phyloP scores from a whole-genome alignment of 2,329 filamentous ascomycete genomes.

The Neonectria hederae region DNA sequence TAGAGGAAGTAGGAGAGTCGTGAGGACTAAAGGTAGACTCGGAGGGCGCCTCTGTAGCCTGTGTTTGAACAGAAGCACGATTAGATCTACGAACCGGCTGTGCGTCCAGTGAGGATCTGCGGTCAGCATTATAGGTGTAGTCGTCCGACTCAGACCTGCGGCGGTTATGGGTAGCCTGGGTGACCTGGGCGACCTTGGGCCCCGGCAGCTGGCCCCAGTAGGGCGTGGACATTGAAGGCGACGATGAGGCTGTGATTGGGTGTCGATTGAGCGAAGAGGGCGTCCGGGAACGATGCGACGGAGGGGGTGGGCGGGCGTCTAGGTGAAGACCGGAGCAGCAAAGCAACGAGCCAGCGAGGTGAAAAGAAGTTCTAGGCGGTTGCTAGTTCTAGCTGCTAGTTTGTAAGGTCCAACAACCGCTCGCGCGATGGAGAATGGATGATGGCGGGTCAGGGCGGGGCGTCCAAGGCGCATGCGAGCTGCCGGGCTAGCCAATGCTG shows the following conservation, averaged over 20 bases:
- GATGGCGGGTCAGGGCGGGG: conserved; percentile 36
- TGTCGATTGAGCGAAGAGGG: conserved; percentile 22
- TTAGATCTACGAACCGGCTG: conserved; percentile 58
- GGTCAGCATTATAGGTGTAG: conserved; percentile 44
- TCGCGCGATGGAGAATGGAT: conserved; percentile 24
- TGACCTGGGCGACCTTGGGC: conserved; percentile 50
- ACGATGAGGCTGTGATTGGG: conserved; percentile 43
- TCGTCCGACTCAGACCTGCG: conserved; percentile 48
- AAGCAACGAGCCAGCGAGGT: neutral
- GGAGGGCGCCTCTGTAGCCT: conserved; percentile 63
- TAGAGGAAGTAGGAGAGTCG: conserved; percentile 63
- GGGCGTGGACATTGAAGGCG: conserved; percentile 57
- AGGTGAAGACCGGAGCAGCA: conserved; percentile 29
- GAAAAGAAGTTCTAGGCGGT: conserved; percentile 24
- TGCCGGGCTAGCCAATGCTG: conserved; percentile 53
- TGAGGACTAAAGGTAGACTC: conserved; percentile 68
- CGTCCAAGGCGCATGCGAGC: conserved; percentile 40
- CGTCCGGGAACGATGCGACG: conserved; percentile 3
- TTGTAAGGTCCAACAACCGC: conserved; percentile 21
- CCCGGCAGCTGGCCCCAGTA: conserved; percentile 69
- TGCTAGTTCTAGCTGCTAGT: conserved; percentile 26
- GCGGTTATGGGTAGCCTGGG: conserved; percentile 45
- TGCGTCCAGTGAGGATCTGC: conserved; percentile 46
- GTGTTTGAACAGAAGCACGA: conserved; percentile 65
- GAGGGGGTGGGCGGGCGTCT: conserved; percentile 22